A percentile compares a stretch with the other conserved stretches of the same genome.
phyloP scores from a whole-genome alignment of 208 protist genomes.

The Borovskyia barvae region DNA sequence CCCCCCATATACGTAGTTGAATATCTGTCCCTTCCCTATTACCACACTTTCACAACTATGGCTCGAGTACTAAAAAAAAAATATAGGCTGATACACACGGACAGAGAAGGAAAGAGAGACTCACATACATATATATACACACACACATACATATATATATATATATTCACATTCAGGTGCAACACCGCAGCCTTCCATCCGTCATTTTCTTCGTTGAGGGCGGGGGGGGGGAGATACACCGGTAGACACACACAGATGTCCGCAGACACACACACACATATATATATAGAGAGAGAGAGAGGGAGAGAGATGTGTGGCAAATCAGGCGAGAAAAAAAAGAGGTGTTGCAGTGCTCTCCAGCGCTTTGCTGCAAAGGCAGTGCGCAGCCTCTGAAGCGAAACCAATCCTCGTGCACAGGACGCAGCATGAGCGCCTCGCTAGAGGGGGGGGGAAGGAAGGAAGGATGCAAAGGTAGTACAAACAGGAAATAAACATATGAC shows the following conservation, averaged over 20 bases:
- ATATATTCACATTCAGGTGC: background rate
- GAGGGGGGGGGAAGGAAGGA: background rate
- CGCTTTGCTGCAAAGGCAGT: too few relatives aligned
- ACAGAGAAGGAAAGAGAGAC: slow-evolving; percentile 1
- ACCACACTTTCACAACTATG: background rate
- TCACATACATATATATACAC: background rate
- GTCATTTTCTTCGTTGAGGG: too few relatives aligned
- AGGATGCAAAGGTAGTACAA: slow-evolving; percentile 1
- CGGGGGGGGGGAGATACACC: background rate
- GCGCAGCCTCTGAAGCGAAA: too few relatives aligned
- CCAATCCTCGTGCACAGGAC: too few relatives aligned
- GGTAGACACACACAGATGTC: background rate
- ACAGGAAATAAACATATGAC: background rate
- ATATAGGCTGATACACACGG: background rate
- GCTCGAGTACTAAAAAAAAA: background rate
- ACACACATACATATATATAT: background rate
- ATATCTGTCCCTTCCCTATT: background rate
- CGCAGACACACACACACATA: background rate
- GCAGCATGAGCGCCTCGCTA: too few relatives aligned
- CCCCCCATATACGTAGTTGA: too few relatives aligned
- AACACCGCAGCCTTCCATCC: too few relatives aligned
- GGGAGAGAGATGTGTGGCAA: background rate
- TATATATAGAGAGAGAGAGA: background rate
- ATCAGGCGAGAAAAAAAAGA: too few relatives aligned
- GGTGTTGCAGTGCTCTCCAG: too few relatives aligned